Base-by-base conservation (phyloP, 768 basidiomycete genomes). In the Hygrocybe punicea region DNA sequence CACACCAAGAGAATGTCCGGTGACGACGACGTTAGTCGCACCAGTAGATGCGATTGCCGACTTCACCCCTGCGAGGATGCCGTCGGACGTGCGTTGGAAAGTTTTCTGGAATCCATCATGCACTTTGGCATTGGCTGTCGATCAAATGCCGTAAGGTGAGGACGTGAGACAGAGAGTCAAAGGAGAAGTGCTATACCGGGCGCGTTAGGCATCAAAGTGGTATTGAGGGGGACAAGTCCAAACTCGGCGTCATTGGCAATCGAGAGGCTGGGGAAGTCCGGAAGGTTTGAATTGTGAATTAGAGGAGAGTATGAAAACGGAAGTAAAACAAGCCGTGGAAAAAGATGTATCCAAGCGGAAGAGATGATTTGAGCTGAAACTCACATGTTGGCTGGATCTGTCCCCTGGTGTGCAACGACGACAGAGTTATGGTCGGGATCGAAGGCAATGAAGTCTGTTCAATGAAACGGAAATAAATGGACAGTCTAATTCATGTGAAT, bases 1-100 rank as follows among this genome's bases (percentile, higher is more conserved):
- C 64, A n/a, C 40, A 70, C 75, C 78, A n/a, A 76, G 70, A 40
- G 72, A 72, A 57, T 78, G 78, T 1, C 78, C 78, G 9, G 76
- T 71, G 16, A 76, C 66, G 24, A 70, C 42, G 36, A 79, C 69
- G 16, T 74, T 76, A 45, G 58, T 70, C 11, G 62, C 63, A 8
- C 60, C 67, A 19, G 53, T 72, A 17, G 53, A 66, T n/a, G 59
- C 58, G 19, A 78, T 63, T 9, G 64, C 70, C 24, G 61, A 50
- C 47, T 66, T 60, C 4, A 76, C 72, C 9, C 68, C 65, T 1
- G 68, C 57, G 13, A 76, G 61, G 11, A 76, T 55, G 13, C 60
- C 59, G 44, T 72, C 72, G 9, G 77, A 73, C 14, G 75, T 74
- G 35, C 76, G 69, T 46, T 66, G 67, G 37, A 76, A 76, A 3